phyloP scores from a whole-genome alignment of 371 early-diverging fungal species.

The Rhizopus sp. region DNA sequence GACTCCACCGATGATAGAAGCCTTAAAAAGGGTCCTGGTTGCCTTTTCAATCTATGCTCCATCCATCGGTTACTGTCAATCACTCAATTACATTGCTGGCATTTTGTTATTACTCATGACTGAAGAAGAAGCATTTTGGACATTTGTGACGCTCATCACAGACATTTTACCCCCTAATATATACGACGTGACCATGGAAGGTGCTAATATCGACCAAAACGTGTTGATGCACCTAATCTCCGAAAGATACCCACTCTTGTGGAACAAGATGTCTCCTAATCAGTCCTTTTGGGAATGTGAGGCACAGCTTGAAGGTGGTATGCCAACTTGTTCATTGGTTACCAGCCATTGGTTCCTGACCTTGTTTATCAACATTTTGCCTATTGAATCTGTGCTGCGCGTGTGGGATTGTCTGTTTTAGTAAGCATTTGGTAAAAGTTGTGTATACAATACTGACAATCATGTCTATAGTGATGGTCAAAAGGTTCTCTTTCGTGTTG shows the following conservation, averaged over 20 bases:
- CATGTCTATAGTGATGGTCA: slow-evolving; percentile 65
- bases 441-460: not conserved
- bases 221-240: slow-evolving; percentile 69
- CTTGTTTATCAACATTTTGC: slow-evolving; percentile 77
- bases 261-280: slow-evolving; percentile 50
- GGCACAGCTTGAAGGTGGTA: slow-evolving; percentile 48
- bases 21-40: slow-evolving; percentile 69
- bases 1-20: slow-evolving; percentile 55
- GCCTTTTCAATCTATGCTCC: slow-evolving; percentile 69
- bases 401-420: slow-evolving; percentile 88
- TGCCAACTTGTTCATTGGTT: slow-evolving; percentile 76
- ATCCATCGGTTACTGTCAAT: slow-evolving; percentile 87
- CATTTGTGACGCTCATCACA: slow-evolving; percentile 71
- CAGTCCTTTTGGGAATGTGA: slow-evolving; percentile 59
- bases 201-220: slow-evolving; percentile 79
- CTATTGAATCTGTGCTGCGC: slow-evolving; percentile 71
- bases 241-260: slow-evolving; percentile 57
- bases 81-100: slow-evolving; percentile 86
- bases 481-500: slow-evolving; percentile 77
- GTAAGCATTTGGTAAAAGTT: slow-evolving; percentile 28
- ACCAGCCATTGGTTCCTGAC: slow-evolving; percentile 90
- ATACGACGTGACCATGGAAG: slow-evolving; percentile 82
- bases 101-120: slow-evolving; percentile 76
- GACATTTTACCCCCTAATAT: slow-evolving; percentile 75
- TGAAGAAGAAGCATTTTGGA: slow-evolving; percentile 86